Conservation (phyloP, 257 asterid species). For the Coffea eugenioides region DNA sequence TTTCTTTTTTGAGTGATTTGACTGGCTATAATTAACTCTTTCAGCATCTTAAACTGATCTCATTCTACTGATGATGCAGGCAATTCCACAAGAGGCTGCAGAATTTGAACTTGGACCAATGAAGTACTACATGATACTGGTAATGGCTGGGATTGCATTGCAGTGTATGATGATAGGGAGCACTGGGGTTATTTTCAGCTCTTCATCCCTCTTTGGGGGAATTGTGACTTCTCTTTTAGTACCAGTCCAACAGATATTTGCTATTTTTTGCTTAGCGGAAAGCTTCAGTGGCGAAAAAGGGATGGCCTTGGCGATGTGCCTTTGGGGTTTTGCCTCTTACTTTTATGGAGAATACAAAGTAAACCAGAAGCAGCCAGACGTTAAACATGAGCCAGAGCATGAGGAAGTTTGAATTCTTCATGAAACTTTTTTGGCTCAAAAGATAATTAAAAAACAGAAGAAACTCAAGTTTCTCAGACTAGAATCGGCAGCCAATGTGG, state of each 20-base stretch:
- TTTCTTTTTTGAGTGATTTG: background rate
- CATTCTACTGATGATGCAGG: conserved; percentile 18
- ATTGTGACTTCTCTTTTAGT: conserved; percentile 32
- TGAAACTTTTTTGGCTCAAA: background rate
- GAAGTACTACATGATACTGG: conserved; percentile 31
- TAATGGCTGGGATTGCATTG: conserved; percentile 24
- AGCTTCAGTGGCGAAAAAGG: conserved; percentile 30
- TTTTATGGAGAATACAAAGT: conserved; percentile 33
- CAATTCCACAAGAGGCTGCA: conserved; percentile 32
- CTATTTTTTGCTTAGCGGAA: conserved; percentile 34
- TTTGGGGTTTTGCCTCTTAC: conserved; percentile 42
- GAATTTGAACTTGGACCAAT: conserved; percentile 25
- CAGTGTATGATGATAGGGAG: conserved; percentile 27
- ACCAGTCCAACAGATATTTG: conserved; percentile 31
- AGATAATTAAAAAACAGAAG: background rate
- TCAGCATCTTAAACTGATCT: no score
- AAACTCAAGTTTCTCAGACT: background rate
- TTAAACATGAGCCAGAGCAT: background rate
- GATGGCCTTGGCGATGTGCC: conserved; percentile 34
- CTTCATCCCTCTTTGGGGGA: conserved; percentile 32
- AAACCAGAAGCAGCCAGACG: background rate
- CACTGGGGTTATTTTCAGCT: conserved; percentile 29
- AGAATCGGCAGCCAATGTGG: background rate
- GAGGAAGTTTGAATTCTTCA: conserved; percentile 20
- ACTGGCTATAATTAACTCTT: background rate